A percentile compares a stretch with the other conserved stretches of the same genome.
These are phyloP conservation scores for Naganishia antarctica DNA, from an alignment of 768 basidiomycete species.

Conservation along the genomic window DNA sequence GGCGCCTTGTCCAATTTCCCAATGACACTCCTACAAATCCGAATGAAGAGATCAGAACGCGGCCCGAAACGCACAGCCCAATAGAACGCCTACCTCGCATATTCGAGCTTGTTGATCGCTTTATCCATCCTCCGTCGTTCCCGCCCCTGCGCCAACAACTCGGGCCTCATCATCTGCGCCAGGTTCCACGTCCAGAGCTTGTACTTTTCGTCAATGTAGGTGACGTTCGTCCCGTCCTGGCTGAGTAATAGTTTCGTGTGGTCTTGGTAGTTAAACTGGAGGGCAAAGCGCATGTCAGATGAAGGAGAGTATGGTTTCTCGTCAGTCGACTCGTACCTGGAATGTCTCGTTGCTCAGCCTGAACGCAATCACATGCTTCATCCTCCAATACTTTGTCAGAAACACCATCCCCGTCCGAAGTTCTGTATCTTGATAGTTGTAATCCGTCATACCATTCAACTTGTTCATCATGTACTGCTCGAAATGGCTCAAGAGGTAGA, in stretches of 20 bases:
- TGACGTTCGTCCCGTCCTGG: conserved; percentile 68
- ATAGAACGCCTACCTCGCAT: conserved; percentile 11
- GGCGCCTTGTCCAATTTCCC: conserved; percentile 19
- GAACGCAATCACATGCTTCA: conserved; percentile 97
- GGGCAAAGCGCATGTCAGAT: conserved; percentile 10
- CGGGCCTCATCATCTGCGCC: conserved; percentile 59
- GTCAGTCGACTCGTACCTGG: conserved; percentile 64
- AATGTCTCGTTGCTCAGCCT: conserved; percentile 89
- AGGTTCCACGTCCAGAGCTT: conserved; percentile 68
- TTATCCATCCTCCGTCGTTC: conserved; percentile 25
- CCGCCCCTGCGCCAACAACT: conserved; percentile 10
- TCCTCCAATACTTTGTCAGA: conserved; percentile 88
- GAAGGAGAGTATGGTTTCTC: not conserved
- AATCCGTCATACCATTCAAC: conserved; percentile 76
- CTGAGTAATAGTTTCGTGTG: conserved; percentile 92
- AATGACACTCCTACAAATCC: not conserved
- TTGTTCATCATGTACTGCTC: conserved; percentile 90
- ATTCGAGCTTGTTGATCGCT: conserved; percentile 22
- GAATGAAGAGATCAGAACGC: too few relatives aligned
- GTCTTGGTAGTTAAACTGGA: conserved; percentile 96
- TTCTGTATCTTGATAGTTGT: conserved; percentile 66
- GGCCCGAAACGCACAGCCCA: not conserved
- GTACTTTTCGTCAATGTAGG: conserved; percentile 88
- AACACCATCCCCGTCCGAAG: conserved; percentile 84
- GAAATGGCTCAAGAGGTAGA: conserved; percentile 88